Conservation (phyloP, 2,329 filamentous ascomycete species). For the Fragosphaeria purpurea region DNA sequence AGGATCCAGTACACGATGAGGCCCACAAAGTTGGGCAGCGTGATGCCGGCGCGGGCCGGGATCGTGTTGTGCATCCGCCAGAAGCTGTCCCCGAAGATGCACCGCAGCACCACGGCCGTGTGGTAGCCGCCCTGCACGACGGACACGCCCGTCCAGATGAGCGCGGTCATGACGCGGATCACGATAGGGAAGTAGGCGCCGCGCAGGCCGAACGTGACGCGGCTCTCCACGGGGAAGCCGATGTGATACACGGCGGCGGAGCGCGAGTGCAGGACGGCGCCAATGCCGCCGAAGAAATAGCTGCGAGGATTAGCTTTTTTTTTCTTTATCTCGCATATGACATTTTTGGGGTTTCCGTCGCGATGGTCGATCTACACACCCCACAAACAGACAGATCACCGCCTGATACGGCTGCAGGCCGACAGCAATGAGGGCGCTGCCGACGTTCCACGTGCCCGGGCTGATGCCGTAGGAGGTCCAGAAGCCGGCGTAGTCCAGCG, state of each 20-base stretch:
- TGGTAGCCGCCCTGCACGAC: constrained; percentile 76
- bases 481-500: constrained; percentile 1
- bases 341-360: no score
- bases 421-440: background rate
- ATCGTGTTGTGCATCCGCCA: constrained; percentile 41
- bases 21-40: constrained; percentile 1
- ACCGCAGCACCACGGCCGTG: constrained; percentile 44
- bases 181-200: constrained; percentile 47
- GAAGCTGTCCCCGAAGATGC: constrained; percentile 52
- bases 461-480: background rate
- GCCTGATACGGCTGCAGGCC: constrained; percentile 1
- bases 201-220: background rate
- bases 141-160: constrained; percentile 54
- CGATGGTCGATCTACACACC: background rate
- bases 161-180: constrained; percentile 35
- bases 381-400: background rate
- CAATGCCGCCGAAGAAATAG: background rate
- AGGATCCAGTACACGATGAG: background rate
- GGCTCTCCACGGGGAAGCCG: constrained; percentile 1
- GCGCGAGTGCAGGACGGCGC: constrained; percentile 1
- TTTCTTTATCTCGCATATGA: no score
- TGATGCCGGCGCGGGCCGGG: constrained; percentile 15
- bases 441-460: constrained; percentile 2
- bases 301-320: no score
- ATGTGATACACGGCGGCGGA: constrained; percentile 2